Evolutionary conservation across 352 stramenopile genomes (phyloP).

Genomic region (Phytophthora fragariae): DNA sequence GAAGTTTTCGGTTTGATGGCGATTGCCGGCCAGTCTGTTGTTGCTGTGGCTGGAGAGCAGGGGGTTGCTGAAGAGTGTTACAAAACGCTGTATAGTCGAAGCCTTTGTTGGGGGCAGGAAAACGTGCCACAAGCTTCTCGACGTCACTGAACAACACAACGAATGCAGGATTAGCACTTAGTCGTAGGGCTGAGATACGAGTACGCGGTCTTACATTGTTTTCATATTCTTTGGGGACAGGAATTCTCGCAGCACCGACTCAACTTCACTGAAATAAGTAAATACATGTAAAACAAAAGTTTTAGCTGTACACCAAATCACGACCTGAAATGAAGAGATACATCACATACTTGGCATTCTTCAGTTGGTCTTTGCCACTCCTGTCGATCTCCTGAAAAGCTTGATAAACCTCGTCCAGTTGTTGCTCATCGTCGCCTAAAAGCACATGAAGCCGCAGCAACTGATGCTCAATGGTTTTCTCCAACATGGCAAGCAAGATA

Average conservation of each 20-base stretch:
- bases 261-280: conserved; percentile 17
- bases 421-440: conserved; percentile 60
- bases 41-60: conserved; percentile 11
- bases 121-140: conserved; percentile 11
- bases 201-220: conserved; percentile 25
- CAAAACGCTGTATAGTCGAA: conserved; percentile 47
- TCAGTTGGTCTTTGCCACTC: conserved; percentile 17
- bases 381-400: conserved; percentile 28
- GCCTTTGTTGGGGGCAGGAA: background rate
- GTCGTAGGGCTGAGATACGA: background rate
- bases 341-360: conserved; percentile 17
- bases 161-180: background rate
- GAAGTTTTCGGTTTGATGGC: conserved; percentile 24
- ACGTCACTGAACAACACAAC: conserved; percentile 20
- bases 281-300: background rate
- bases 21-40: conserved; percentile 8
- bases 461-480: conserved; percentile 15
- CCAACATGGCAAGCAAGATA: conserved; percentile 4
- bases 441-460: conserved; percentile 36
- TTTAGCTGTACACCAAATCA: background rate
- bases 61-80: conserved; percentile 28
- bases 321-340: background rate
- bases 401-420: conserved; percentile 33
- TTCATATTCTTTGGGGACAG: conserved; percentile 24
- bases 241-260: conserved; percentile 11